A percentile compares a stretch with the other conserved stretches of the same genome.
phyloP scores from a whole-genome alignment of 129 eudicot species.

The Silybum marianum region DNA sequence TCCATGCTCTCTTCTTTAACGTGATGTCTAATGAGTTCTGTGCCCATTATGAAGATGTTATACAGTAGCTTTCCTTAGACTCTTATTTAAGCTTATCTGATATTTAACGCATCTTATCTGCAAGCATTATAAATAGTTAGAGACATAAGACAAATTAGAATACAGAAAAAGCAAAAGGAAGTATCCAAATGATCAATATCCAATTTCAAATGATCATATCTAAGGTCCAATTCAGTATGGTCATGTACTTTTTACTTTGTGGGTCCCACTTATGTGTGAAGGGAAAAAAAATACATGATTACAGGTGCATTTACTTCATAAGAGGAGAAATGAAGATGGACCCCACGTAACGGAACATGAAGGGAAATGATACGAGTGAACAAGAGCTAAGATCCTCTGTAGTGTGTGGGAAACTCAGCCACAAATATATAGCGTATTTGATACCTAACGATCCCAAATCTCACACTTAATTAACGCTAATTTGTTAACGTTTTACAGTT shows the following conservation, averaged over 20 bases:
- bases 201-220: too few relatives aligned
- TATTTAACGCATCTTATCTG: slow-evolving; percentile 23
- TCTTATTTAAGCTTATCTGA: slow-evolving; percentile 2
- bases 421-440: neutral
- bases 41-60: slow-evolving; percentile 50
- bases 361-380: neutral
- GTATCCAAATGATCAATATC: neutral
- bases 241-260: neutral
- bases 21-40: slow-evolving; percentile 65
- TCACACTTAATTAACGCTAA: neutral
- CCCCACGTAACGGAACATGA: neutral
- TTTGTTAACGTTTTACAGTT: neutral
- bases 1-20: slow-evolving; percentile 84
- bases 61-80: neutral
- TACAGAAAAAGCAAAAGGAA: neutral
- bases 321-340: neutral
- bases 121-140: slow-evolving; percentile 25
- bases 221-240: neutral
- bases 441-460: neutral
- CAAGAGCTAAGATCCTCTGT: neutral
- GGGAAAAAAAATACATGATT: neutral
- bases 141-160: slow-evolving; percentile 1
- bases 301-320: neutral
- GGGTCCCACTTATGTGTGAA: neutral
- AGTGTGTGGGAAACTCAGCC: neutral